A percentile compares a stretch with the other conserved stretches of the same genome.
These are phyloP conservation scores for Apostasia shenzhenica DNA, from an alignment of 106 monocot genomes.

Conservation along the genomic window DNA sequence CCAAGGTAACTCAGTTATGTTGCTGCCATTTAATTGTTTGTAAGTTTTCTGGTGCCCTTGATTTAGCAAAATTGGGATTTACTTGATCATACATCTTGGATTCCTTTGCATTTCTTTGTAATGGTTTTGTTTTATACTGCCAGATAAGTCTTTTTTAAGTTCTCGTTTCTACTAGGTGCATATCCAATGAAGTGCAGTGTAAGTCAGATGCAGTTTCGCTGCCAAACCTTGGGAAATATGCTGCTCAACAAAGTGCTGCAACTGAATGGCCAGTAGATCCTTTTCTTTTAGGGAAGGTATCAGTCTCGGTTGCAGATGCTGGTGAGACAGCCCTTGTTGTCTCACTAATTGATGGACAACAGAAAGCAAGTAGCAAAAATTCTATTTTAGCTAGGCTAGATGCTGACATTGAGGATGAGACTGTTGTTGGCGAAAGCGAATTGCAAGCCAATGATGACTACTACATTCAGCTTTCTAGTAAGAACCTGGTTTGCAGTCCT, in stretches of 20 bases:
- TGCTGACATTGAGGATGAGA: neutral
- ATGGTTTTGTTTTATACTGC: neutral
- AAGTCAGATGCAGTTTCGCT: constrained; percentile 13
- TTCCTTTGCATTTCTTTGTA: neutral
- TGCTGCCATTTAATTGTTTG: too few relatives aligned
- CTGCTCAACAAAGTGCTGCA: constrained; percentile 17
- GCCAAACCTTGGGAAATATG: constrained; percentile 19
- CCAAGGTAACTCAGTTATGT: constrained; percentile 51
- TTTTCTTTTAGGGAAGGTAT: constrained; percentile 55
- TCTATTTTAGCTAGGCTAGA: constrained; percentile 7
- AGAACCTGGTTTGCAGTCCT: constrained; percentile 2
- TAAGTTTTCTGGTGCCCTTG: too few relatives aligned
- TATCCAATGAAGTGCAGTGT: constrained; percentile 17
- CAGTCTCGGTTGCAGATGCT: constrained; percentile 82
- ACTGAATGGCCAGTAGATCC: constrained; percentile 25
- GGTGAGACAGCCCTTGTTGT: constrained; percentile 94
- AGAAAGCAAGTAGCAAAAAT: constrained; percentile 12
- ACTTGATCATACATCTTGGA: neutral
- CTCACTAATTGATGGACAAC: constrained; percentile 60
- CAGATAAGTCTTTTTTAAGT: neutral
- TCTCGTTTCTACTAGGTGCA: constrained; percentile 39
- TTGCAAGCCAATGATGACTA: constrained; percentile 5
- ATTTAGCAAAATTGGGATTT: too few relatives aligned
- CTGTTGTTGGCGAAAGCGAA: constrained; percentile 8
- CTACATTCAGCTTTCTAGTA: neutral